Percentiles rank a stretch among this genome's conserved stretches.
Evolutionary conservation across 208 protist species (phyloP).

Genomic region (Trichomonas vaginalis): DNA sequence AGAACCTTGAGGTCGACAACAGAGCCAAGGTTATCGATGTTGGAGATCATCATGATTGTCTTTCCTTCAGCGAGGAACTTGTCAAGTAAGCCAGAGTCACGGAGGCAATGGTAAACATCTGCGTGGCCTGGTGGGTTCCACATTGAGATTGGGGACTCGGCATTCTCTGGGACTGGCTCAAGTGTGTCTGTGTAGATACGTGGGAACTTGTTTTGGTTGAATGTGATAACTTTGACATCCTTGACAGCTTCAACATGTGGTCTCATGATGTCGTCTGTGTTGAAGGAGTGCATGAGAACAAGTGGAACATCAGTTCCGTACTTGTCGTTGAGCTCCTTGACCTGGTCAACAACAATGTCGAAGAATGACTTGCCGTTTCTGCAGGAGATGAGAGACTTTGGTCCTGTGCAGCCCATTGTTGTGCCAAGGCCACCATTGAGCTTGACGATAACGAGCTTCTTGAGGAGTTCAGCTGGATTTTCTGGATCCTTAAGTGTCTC

Average conservation of each 20-base stretch:
- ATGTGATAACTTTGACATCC: not conserved
- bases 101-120: constrained; percentile 79
- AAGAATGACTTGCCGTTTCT: constrained; percentile 77
- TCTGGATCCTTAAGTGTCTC: not conserved
- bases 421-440: constrained; percentile 82
- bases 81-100: constrained; percentile 57
- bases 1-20: constrained; percentile 48
- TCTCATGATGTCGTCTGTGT: constrained; percentile 48
- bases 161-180: not conserved
- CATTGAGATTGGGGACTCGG: constrained; percentile 31
- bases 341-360: constrained; percentile 78
- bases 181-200: not conserved
- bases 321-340: constrained; percentile 38
- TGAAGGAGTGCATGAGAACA: constrained; percentile 96
- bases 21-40: constrained; percentile 94
- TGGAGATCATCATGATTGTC: constrained; percentile 95
- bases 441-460: constrained; percentile 66
- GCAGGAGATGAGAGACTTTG: constrained; percentile 68
- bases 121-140: constrained; percentile 95
- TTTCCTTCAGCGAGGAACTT: constrained; percentile 41
- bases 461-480: not conserved
- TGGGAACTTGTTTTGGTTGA: not conserved
- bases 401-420: constrained; percentile 65
- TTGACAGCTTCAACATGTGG: not conserved
- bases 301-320: constrained; percentile 65